Evolutionary conservation across 495 filamentous ascomycete species (phyloP), one percentile per base, ranked within the genome.

Genomic region (Trichocladium uniseriatum): DNA sequence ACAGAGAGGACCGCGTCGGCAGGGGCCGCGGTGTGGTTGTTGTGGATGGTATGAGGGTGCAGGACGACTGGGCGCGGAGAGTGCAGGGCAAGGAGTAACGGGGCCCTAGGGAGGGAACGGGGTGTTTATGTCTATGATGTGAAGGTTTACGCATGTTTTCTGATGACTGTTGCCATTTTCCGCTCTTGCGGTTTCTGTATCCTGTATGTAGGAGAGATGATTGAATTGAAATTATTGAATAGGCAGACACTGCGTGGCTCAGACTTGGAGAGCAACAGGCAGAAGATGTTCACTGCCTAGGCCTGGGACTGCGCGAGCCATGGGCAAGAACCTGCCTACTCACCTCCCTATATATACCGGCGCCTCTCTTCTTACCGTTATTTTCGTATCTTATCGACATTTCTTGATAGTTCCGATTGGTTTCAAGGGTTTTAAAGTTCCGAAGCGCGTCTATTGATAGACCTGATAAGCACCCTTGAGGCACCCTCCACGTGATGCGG

Each of bases 11-110:
- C 24, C 78, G 82, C 29, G 90, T 91, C 18, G 89, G 90, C 10
- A 71, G 89, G 38, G 89, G 89, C 2, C 82, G 91, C 62, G 86
- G 86, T 2, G 80, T 95, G 20, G 84, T 94, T 34, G 81, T 95
- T 11, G 85, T 94, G 3, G 89, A 95, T 60, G 82, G 79, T 22
- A 66, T 81, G 51, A 71, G 82, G 40, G 75, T 89, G 21, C 82
- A 84, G 18, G 88, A 94, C 53, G 89, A 95, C 62, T 95, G 87
- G 87, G 73, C 72, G 47, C 76, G 84, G 54, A 73, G 89, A 47
- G 79, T 91, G 51, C 76, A 76, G 56, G 84, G 82, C 41, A 72
- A 73, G 62, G 86, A 89, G 58, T 90, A 74, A 27, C n/a, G n/a
- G n/a, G n/a, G n/a, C n/a, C n/a, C n/a, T n/a, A n/a, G 75, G 3